Percentiles rank a stretch among this genome's conserved stretches.
phyloP scores from a whole-genome alignment of 345 rosid species.

The Corchorus capsularis region DNA sequence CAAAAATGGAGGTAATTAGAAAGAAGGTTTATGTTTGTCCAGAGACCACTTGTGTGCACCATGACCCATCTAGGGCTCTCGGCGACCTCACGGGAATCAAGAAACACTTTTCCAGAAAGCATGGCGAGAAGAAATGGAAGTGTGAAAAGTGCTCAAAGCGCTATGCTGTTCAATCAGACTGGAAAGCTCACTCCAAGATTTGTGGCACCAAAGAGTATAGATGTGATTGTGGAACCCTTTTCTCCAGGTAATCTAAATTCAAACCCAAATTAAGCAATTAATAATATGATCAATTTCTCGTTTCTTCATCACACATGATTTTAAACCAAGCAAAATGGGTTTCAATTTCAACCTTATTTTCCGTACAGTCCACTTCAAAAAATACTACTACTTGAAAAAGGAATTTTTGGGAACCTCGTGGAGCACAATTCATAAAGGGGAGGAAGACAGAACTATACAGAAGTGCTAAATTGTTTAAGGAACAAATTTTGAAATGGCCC shows the following conservation, averaged over 20 bases:
- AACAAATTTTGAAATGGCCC: constrained; percentile 15
- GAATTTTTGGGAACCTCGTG: constrained; percentile 16
- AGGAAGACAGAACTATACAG: not conserved
- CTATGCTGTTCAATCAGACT: constrained; percentile 67
- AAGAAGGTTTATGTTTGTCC: constrained; percentile 65
- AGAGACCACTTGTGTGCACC: constrained; percentile 53
- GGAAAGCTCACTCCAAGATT: constrained; percentile 68
- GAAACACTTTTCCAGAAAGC: constrained; percentile 62
- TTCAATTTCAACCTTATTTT: not conserved
- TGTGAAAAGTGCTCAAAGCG: constrained; percentile 62
- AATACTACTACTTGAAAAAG: not conserved
- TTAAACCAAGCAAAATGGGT: not conserved
- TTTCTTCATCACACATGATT: too few species aligned
- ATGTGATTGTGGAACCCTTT: constrained; percentile 63
- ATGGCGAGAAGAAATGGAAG: constrained; percentile 72
- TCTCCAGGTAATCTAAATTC: constrained; percentile 45
- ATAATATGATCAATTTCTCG: too few species aligned
- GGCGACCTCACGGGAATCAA: constrained; percentile 73
- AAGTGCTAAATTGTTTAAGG: not conserved
- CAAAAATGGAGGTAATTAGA: constrained; percentile 43
- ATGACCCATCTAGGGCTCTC: constrained; percentile 62
- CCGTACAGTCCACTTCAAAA: not conserved
- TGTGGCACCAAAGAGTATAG: constrained; percentile 68
- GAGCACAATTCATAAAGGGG: constrained; percentile 11
- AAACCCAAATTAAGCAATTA: too few species aligned